Base-by-base conservation (phyloP, 2,329 filamentous ascomycete genomes). In the Penicillium sp. region DNA sequence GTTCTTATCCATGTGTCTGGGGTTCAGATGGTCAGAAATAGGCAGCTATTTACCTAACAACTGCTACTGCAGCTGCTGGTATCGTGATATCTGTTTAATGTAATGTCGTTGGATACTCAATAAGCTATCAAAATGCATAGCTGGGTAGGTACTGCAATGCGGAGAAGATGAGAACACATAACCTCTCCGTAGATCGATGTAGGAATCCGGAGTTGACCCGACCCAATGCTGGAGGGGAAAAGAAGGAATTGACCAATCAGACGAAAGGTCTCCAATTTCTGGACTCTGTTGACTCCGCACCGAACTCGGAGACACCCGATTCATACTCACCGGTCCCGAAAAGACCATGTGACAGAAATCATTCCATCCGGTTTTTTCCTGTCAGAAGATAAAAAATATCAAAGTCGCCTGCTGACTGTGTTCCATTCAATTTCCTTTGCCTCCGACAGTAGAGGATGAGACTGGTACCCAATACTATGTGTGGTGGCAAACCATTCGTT, bases 141-240 rank as follows among this genome's bases (percentile, higher is more conserved):
- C 19, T 22, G 5, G 19, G 19, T 22, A 22, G 19, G 19, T 22
- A 22, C 5, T 25, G 22, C 22, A 25, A 25, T 39, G 31, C 35
- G 30, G 51, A 41, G 53, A 42, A 5, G 22, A 25, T 8, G 22
- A 25, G 22, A 25, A 25, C 4, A 25, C 22, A 25, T 25, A 22
- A 3, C 5, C 19, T 5, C 19, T 22, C 19, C 19, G 19, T 22
- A 25, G 22, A 25, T 25, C 22, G 22, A 25, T 25, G 22, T 25
- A 25, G 8, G 22, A 33, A 35, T 28, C 43, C 56, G 56, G 57
- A 60, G 52, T 59, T 59, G 31, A 45, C 47, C 56, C 58, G 56
- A 49, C 14, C 5, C 7, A 18, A n/a, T n/a, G 18, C 41, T 28
- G 22, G 31, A 42, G 37, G 47, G 49, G 44, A 44, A 42, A 8